phyloP scores from a whole-genome alignment of 2,329 filamentous ascomycete species.

The Fusarium sp. region DNA sequence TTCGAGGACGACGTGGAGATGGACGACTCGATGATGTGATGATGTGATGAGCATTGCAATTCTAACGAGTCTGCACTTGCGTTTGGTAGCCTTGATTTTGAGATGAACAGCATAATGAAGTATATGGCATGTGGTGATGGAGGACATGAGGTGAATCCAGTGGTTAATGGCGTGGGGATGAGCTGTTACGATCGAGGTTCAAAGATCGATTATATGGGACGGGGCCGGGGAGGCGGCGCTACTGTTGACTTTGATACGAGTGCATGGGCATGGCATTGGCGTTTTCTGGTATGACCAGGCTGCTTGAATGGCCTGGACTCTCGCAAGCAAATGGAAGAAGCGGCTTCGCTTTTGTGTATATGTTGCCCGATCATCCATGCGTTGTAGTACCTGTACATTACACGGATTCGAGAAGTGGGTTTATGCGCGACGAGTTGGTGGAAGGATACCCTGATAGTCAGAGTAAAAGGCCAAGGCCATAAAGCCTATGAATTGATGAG shows the following conservation, averaged over 20 bases:
- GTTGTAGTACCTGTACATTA: slow-evolving; percentile 48
- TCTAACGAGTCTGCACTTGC: slow-evolving; percentile 47
- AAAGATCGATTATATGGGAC: slow-evolving; percentile 23
- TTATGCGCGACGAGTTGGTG: slow-evolving; percentile 13
- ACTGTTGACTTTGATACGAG: slow-evolving; percentile 46
- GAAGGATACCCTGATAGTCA: slow-evolving; percentile 34
- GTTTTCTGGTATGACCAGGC: slow-evolving; percentile 48
- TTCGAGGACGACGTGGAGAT: slow-evolving; percentile 85
- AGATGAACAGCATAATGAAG: slow-evolving; percentile 39
- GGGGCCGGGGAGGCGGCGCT: slow-evolving; percentile 30
- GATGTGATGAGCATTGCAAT: slow-evolving; percentile 54
- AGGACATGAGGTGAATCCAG: neutral
- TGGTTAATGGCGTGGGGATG: neutral
- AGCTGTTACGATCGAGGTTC: slow-evolving; percentile 12
- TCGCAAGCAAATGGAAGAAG: slow-evolving; percentile 39
- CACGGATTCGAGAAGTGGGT: slow-evolving; percentile 14
- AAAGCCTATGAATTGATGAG: slow-evolving; percentile 12
- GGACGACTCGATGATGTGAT: slow-evolving; percentile 75
- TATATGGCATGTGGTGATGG: slow-evolving; percentile 21
- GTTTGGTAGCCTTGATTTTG: slow-evolving; percentile 40
- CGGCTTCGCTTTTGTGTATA: slow-evolving; percentile 47
- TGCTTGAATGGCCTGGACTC: slow-evolving; percentile 27
- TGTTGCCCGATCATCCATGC: slow-evolving; percentile 40
- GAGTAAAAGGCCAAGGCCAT: slow-evolving; percentile 25
- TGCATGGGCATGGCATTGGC: slow-evolving; percentile 57